Percentiles rank a stretch among this genome's conserved stretches.
Conservation (phyloP, 1,139 yeast genomes). For the Suhomyces maxii region DNA sequence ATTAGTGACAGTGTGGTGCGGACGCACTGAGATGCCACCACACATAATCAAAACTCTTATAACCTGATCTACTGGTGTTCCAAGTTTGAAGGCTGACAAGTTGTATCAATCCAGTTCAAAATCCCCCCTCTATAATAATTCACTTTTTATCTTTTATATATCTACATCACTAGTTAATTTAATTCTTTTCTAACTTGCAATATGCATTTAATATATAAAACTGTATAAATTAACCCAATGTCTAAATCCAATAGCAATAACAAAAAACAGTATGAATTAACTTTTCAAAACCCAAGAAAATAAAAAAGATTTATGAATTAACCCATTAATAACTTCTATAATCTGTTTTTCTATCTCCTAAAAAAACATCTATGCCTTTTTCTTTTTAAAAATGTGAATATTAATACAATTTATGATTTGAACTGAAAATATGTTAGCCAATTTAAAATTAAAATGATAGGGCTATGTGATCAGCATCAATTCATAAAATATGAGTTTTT, state of each 20-base stretch:
- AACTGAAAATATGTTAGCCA: conserved; percentile 5
- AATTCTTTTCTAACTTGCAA: conserved; percentile 1
- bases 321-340: conserved; percentile 35
- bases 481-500: conserved; percentile 10
- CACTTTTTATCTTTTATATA: not conserved
- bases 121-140: not conserved
- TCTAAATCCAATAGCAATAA: conserved; percentile 36
- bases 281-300: conserved; percentile 20
- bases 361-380: conserved; percentile 12
- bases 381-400: conserved; percentile 16
- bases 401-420: conserved; percentile 17
- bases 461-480: conserved; percentile 10
- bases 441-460: not conserved
- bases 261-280: conserved; percentile 12
- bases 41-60: too few species aligned
- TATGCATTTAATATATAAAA: conserved; percentile 14
- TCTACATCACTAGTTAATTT: not conserved
- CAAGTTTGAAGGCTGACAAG: too few species aligned
- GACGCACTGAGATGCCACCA: too few species aligned
- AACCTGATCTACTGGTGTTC: too few species aligned
- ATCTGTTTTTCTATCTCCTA: conserved; percentile 14
- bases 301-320: conserved; percentile 26
- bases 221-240: conserved; percentile 37
- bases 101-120: not conserved
- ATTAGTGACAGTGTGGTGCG: too few species aligned